Evolutionary conservation across 495 filamentous ascomycete genomes (phyloP).

Genomic region (Aspergillus haitiensis): DNA sequence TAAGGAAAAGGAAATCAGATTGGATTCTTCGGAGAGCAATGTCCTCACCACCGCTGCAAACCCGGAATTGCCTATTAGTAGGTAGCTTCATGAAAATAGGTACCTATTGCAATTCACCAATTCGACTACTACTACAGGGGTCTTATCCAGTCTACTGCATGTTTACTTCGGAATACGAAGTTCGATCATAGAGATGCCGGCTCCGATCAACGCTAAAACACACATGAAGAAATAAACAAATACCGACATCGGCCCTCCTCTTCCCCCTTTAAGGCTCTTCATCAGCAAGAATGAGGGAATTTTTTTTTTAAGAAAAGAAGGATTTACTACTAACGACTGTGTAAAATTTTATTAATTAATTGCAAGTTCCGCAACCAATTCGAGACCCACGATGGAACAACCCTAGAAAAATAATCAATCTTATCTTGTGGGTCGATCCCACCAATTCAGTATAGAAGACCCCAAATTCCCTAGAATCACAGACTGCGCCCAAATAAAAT

Average conservation of each 20-base stretch:
- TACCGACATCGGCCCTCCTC: constrained; percentile 10
- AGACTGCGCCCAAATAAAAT: background rate
- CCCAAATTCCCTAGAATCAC: background rate
- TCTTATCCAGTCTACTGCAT: no score
- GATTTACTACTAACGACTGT: no score
- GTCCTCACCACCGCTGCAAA: no score
- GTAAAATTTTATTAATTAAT: constrained; percentile 1
- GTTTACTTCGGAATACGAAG: no score
- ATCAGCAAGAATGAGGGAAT: no score
- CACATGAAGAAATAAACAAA: background rate
- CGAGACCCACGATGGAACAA: constrained; percentile 12
- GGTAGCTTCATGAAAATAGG: no score
- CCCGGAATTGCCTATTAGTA: no score
- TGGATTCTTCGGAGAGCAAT: no score
- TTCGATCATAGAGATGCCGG: background rate
- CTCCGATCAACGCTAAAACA: background rate
- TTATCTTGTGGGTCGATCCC: constrained; percentile 32
- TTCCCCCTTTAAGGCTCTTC: background rate
- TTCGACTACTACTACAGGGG: no score
- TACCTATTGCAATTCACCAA: no score
- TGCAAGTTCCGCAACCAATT: background rate
- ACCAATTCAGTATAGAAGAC: background rate
- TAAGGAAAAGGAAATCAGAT: no score
- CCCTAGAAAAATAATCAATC: constrained; percentile 24
- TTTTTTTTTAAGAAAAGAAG: no score